A percentile compares a stretch with the other conserved stretches of the same genome.
phyloP scores from a whole-genome alignment of 2,329 filamentous ascomycete genomes.

The Diaporthe amygdali region DNA sequence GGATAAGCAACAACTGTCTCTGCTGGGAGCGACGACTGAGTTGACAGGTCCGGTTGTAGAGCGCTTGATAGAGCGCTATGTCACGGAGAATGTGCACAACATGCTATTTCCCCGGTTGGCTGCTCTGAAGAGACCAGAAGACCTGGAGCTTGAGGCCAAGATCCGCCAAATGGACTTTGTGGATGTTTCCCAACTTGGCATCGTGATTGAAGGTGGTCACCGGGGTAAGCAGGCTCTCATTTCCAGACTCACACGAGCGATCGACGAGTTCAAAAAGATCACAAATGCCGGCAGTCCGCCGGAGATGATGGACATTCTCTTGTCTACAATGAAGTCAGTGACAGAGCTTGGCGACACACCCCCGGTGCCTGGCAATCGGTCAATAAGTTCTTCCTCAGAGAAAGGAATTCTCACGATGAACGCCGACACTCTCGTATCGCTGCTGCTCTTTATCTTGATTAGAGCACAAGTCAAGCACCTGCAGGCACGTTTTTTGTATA shows the following conservation, averaged over 20 bases:
- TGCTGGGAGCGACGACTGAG: conserved; percentile 91
- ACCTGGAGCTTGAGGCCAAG: conserved; percentile 85
- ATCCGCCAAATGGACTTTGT: conserved; percentile 93
- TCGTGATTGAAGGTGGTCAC: conserved; percentile 79
- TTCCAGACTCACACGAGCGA: conserved; percentile 75
- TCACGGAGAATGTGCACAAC: conserved; percentile 91
- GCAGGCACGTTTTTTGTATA: conserved; percentile 89
- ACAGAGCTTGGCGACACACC: conserved; percentile 67
- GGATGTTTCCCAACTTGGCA: conserved; percentile 93
- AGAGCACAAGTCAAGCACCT: conserved; percentile 86
- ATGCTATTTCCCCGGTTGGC: conserved; percentile 85
- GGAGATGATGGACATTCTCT: conserved; percentile 83
- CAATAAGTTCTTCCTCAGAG: conserved; percentile 46
- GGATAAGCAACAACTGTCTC: conserved; percentile 92
- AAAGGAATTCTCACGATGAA: conserved; percentile 69
- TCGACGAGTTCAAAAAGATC: conserved; percentile 91
- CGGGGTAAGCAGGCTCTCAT: conserved; percentile 83
- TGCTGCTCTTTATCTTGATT: conserved; percentile 91
- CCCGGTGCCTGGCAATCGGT: conserved; percentile 37
- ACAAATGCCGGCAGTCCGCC: conserved; percentile 78
- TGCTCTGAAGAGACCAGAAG: conserved; percentile 78
- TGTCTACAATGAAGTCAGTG: conserved; percentile 82
- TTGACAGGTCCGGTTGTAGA: conserved; percentile 92
- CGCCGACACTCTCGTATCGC: conserved; percentile 90
- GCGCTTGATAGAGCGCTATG: conserved; percentile 91